phyloP scores from a whole-genome alignment of 2,329 filamentous ascomycete genomes.

The Neospermospora avenae region DNA sequence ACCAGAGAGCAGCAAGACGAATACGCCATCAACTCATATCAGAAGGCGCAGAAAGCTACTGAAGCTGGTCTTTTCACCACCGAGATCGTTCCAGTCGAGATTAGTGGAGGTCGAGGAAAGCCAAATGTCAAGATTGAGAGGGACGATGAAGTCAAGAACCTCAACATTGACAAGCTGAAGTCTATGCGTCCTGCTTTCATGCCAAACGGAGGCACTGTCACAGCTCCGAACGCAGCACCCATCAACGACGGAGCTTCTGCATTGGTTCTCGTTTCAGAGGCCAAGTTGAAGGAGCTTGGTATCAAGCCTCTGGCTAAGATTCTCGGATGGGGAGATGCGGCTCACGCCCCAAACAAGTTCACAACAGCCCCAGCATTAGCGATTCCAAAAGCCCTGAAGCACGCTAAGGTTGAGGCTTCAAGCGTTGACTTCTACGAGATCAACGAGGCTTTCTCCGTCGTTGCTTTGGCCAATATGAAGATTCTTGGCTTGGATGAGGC shows the following conservation, averaged over 20 bases:
- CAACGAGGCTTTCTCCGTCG: slow-evolving; percentile 98
- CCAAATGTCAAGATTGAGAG: slow-evolving; percentile 73
- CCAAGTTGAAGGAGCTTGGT: slow-evolving; percentile 86
- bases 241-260: slow-evolving; percentile 94
- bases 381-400: slow-evolving; percentile 95
- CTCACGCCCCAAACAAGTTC: slow-evolving; percentile 88
- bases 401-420: slow-evolving; percentile 76
- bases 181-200: slow-evolving; percentile 82
- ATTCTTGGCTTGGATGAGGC: slow-evolving; percentile 73
- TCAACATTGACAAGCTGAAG: slow-evolving; percentile 79
- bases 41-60: slow-evolving; percentile 85
- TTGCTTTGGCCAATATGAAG: slow-evolving; percentile 95
- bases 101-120: slow-evolving; percentile 87
- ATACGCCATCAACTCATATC: slow-evolving; percentile 92
- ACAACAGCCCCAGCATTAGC: slow-evolving; percentile 90
- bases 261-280: slow-evolving; percentile 89
- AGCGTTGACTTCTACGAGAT: slow-evolving; percentile 95
- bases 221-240: slow-evolving; percentile 92
- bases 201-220: slow-evolving; percentile 80
- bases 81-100: slow-evolving; percentile 88
- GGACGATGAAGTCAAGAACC: slow-evolving; percentile 96
- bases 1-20: slow-evolving; percentile 85
- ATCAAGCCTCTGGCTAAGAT: slow-evolving; percentile 95
- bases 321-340: slow-evolving; percentile 94
- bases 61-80: slow-evolving; percentile 75